phyloP scores from a whole-genome alignment of 1,284 basidiomycete genomes.

The Anthracocystis setariae region DNA sequence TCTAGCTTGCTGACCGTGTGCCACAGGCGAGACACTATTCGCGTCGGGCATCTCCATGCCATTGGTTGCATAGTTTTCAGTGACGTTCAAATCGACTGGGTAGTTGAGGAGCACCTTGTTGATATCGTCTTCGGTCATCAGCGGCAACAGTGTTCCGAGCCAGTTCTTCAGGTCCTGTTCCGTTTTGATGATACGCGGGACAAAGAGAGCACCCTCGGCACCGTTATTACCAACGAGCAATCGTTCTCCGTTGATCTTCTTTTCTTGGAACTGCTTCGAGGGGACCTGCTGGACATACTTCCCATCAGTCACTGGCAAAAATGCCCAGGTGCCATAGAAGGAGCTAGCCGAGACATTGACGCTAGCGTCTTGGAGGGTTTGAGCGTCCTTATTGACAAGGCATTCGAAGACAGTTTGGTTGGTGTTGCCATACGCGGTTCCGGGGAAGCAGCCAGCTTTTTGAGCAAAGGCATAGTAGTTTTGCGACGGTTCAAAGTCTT shows the following conservation, averaged over 20 bases:
- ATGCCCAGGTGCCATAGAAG: slow-evolving; percentile 26
- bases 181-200: slow-evolving; percentile 16
- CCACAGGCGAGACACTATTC: slow-evolving; percentile 24
- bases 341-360: slow-evolving; percentile 23
- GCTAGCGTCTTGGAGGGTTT: slow-evolving; percentile 23
- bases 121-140: slow-evolving; percentile 18
- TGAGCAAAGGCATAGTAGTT: slow-evolving; percentile 32
- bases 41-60: slow-evolving; percentile 22
- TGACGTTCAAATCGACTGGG: slow-evolving; percentile 18
- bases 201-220: slow-evolving; percentile 25
- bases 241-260: slow-evolving; percentile 24
- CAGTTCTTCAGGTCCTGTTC: slow-evolving; percentile 17
- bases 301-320: slow-evolving; percentile 39
- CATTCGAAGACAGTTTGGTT: slow-evolving; percentile 24
- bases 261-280: slow-evolving; percentile 11
- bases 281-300: slow-evolving; percentile 16
- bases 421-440: slow-evolving; percentile 20
- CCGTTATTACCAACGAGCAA: slow-evolving; percentile 38
- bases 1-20: slow-evolving; percentile 25
- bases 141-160: slow-evolving; percentile 20
- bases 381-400: slow-evolving; percentile 15
- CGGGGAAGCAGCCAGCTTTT: slow-evolving; percentile 28
- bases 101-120: slow-evolving; percentile 21
- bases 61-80: slow-evolving; percentile 24
- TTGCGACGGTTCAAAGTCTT: slow-evolving; percentile 29